A percentile compares a stretch with the other conserved stretches of the same genome.
Evolutionary conservation across 179 eudicot species (phyloP).

Genomic region (Silene noctiflora): DNA sequence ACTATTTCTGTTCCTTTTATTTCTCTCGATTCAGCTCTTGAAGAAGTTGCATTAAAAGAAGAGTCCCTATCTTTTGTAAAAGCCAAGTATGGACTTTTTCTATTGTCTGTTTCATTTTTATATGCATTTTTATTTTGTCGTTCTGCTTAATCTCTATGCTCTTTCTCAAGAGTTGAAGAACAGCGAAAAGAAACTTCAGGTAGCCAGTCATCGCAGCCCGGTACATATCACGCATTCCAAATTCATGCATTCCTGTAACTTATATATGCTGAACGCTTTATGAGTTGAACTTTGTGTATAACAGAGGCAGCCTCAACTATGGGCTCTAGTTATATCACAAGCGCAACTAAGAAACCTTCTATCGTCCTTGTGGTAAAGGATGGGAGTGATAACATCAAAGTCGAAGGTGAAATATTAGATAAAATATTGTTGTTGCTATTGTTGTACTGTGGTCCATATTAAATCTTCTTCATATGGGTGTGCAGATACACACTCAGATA

Average conservation of each 20-base stretch:
- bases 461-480: slow-evolving; percentile 13
- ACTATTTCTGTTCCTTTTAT: slow-evolving; percentile 10
- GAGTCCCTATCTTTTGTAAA: slow-evolving; percentile 46
- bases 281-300: background rate
- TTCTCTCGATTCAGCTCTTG: slow-evolving; percentile 40
- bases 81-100: slow-evolving; percentile 52
- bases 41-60: slow-evolving; percentile 56
- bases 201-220: slow-evolving; percentile 51
- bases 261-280: background rate
- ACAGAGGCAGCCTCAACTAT: slow-evolving; percentile 43
- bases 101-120: background rate
- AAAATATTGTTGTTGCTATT: background rate
- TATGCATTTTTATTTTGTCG: slow-evolving; percentile 10
- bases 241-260: background rate
- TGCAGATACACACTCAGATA: slow-evolving; percentile 56
- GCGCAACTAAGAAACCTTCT: slow-evolving; percentile 45
- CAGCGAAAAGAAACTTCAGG: slow-evolving; percentile 50
- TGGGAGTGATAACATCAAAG: slow-evolving; percentile 52
- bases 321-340: slow-evolving; percentile 36
- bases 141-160: slow-evolving; percentile 15
- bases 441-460: background rate
- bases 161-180: slow-evolving; percentile 67
- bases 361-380: slow-evolving; percentile 36
- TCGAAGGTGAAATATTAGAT: slow-evolving; percentile 55
- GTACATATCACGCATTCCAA: slow-evolving; percentile 30